These are phyloP conservation scores for Ogataea pignaliae DNA, from an alignment of 805 yeast species.

Conservation along the genomic window DNA sequence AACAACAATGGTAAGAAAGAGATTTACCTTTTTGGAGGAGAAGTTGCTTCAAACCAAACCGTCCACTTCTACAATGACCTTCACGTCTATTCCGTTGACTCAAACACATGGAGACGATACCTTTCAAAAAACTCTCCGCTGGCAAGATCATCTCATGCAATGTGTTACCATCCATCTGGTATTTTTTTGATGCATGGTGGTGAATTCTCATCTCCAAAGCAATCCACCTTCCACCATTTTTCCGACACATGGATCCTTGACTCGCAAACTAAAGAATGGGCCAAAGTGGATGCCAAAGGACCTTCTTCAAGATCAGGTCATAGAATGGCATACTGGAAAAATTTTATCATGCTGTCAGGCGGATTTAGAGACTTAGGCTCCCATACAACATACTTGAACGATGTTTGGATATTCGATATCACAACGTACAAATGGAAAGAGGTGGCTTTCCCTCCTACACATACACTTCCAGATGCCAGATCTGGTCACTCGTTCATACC, in stretches of 20 bases:
- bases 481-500: slow-evolving; percentile 90
- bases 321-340: slow-evolving; percentile 87
- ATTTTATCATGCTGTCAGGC: slow-evolving; percentile 78
- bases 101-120: slow-evolving; percentile 74
- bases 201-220: slow-evolving; percentile 95
- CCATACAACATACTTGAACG: slow-evolving; percentile 77
- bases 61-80: slow-evolving; percentile 78
- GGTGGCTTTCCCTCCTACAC: slow-evolving; percentile 78
- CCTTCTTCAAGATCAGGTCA: slow-evolving; percentile 93
- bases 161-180: slow-evolving; percentile 92
- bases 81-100: slow-evolving; percentile 65
- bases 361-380: slow-evolving; percentile 90
- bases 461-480: slow-evolving; percentile 81
- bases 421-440: slow-evolving; percentile 89
- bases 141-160: slow-evolving; percentile 90
- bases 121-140: slow-evolving; percentile 84
- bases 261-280: slow-evolving; percentile 81
- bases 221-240: slow-evolving; percentile 90
- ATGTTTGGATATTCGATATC: slow-evolving; percentile 89
- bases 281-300: slow-evolving; percentile 71
- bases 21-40: slow-evolving; percentile 88
- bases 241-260: slow-evolving; percentile 96
- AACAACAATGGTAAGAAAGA: slow-evolving; percentile 77
- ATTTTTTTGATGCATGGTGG: slow-evolving; percentile 87
- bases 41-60: slow-evolving; percentile 49